phyloP scores from a whole-genome alignment of 108 stramenopile genomes.

The Skeletonema menzelii region DNA sequence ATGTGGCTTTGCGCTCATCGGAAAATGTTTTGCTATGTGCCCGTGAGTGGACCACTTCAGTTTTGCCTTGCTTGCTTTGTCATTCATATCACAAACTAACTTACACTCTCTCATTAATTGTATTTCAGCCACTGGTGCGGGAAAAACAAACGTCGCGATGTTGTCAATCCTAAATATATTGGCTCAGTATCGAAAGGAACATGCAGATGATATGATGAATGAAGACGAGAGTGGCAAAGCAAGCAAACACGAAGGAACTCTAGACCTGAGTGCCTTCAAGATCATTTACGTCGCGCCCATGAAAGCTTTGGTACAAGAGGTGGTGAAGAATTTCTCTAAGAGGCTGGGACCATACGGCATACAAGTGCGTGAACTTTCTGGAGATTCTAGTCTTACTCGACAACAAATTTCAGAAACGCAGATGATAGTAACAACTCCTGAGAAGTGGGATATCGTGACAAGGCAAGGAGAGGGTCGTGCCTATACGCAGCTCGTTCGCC shows the following conservation, averaged over 20 bases:
- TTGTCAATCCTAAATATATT: constrained; percentile 95
- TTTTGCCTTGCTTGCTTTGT: too few relatives aligned
- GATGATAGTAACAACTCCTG: constrained; percentile 98
- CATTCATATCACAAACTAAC: too few relatives aligned
- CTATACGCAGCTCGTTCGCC: constrained; percentile 96
- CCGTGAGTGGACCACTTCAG: constrained; percentile 14
- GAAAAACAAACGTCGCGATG: constrained; percentile 96
- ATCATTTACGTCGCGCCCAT: constrained; percentile 99
- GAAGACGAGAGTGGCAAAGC: constrained; percentile 42
- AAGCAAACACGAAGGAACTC: constrained; percentile 52
- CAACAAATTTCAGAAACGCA: constrained; percentile 98
- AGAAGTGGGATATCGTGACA: constrained; percentile 99
- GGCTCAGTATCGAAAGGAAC: constrained; percentile 85
- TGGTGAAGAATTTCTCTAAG: constrained; percentile 94
- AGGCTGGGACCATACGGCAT: constrained; percentile 89
- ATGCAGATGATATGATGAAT: constrained; percentile 26
- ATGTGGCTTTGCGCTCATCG: constrained; percentile 82
- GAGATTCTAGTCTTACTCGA: constrained; percentile 95
- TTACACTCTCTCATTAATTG: too few relatives aligned
- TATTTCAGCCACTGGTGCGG: constrained; percentile 90
- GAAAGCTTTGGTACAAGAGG: constrained; percentile 99
- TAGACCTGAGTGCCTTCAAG: constrained; percentile 92
- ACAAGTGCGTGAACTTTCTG: constrained; percentile 95
- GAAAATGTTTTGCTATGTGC: constrained; percentile 98
- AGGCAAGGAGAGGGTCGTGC: constrained; percentile 98